Evolutionary conservation across 169 alveolate species (phyloP).

Genomic region (Cytauxzoon felis): DNA sequence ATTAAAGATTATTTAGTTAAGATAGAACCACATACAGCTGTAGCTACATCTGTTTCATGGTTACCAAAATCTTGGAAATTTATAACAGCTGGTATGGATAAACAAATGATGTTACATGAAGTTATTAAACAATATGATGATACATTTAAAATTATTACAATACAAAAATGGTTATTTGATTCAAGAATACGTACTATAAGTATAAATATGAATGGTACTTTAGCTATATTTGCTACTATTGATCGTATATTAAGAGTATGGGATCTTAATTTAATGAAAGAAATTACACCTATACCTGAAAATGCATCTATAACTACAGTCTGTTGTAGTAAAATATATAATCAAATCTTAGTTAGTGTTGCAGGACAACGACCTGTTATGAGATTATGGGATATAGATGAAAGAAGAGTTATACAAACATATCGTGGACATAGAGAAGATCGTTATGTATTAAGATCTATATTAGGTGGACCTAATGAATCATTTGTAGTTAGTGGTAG

Average conservation of each 20-base stretch:
- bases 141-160: constrained; percentile 34
- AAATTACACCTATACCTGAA: constrained; percentile 66
- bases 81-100: constrained; percentile 64
- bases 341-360: constrained; percentile 71
- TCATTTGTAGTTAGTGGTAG: constrained; percentile 80
- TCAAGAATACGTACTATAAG: constrained; percentile 60
- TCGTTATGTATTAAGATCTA: constrained; percentile 74
- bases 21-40: constrained; percentile 61
- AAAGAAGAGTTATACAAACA: constrained; percentile 68
- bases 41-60: constrained; percentile 62
- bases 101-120: constrained; percentile 56
- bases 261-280: constrained; percentile 45
- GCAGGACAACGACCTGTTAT: constrained; percentile 72
- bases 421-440: constrained; percentile 83
- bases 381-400: constrained; percentile 74
- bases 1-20: constrained; percentile 36
- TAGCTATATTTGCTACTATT: constrained; percentile 61
- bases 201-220: constrained; percentile 62
- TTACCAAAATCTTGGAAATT: constrained; percentile 54
- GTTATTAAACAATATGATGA: neutral
- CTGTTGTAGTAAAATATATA: constrained; percentile 54
- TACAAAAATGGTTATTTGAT: constrained; percentile 58
- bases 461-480: constrained; percentile 81
- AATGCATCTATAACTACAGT: constrained; percentile 63
- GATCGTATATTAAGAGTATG: constrained; percentile 65